Evolutionary conservation across 345 rosid species (phyloP), one percentile per base, ranked within the genome.

Genomic region (Salix dunnii): DNA sequence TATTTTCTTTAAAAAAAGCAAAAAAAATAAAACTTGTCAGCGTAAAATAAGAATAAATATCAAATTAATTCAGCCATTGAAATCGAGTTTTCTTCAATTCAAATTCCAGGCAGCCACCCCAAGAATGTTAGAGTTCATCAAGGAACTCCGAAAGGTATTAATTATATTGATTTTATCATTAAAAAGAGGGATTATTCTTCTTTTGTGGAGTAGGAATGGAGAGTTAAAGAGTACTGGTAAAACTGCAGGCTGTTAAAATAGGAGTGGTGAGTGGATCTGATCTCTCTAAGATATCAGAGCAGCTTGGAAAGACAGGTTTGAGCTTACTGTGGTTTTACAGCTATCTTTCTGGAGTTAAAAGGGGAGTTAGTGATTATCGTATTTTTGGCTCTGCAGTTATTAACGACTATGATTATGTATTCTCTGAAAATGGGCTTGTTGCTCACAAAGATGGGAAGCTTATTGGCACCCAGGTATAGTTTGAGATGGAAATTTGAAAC

Each of bases 241-340:
- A 64, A 33, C 36, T 86, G 48, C 67, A 93, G 99, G 91, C 91
- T 67, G 92, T 93, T 74, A 86, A 92, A 23, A 89, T 96, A 31
- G 99, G 98, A 18, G 92, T 96, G 51, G 98, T 93, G n/a, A 95
- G 99, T 78, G 99, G 99, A 86, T 96, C 99, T 43, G 97, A 96
- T 72, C 89, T 96, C 55, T 75, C 64, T 62, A 96, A 96, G 90
- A 93, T 96, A 80, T 85, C 97, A 23, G 97, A 96, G 85, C 99
- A 96, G 84, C 97, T 96, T 75, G 98, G 99, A 25, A 83, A 76
- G 69, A 74, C 95, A 85, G 98, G 99, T 96, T 80, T 63, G 77
- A 16, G 67, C 18, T 71, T 13, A 16, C 8, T 17, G 0, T 14
- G 60, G 33, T 40, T 28, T 30, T 58, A 13, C 61, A 14, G 70